A percentile compares a stretch with the other conserved stretches of the same genome.
Evolutionary conservation across 768 basidiomycete species (phyloP).

Genomic region (Xerocomellus intermedius): DNA sequence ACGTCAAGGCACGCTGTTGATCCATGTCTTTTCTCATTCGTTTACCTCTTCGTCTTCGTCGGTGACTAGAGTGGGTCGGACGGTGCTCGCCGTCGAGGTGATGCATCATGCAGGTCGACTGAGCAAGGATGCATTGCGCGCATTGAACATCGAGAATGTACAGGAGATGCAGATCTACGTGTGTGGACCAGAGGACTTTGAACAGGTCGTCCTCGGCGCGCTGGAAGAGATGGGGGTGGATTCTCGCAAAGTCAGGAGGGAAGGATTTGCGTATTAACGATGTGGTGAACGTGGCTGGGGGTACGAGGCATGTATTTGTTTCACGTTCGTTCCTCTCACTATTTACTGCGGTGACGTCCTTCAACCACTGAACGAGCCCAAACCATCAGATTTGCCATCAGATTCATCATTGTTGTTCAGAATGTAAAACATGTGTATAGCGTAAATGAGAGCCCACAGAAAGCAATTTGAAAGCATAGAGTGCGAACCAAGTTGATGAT

Average conservation of each 20-base stretch:
- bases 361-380: background rate
- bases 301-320: background rate
- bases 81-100: conserved; percentile 10
- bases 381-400: background rate
- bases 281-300: background rate
- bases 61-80: conserved; percentile 10
- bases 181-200: conserved; percentile 52
- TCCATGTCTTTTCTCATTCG: conserved; percentile 41
- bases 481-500: background rate
- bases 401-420: background rate
- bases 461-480: background rate
- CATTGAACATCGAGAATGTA: conserved; percentile 10
- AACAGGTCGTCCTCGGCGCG: conserved; percentile 35
- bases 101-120: conserved; percentile 23
- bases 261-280: conserved; percentile 46
- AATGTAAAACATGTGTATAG: background rate
- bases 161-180: conserved; percentile 39
- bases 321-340: background rate
- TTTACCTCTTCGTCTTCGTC: background rate
- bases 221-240: conserved; percentile 38
- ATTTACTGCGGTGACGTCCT: no score
- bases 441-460: background rate
- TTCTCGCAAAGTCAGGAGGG: conserved; percentile 32
- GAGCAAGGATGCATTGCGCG: conserved; percentile 2
- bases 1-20: conserved; percentile 16